Conservation (phyloP, 2,329 filamentous ascomycete genomes). For the Penicillium vulpinum region DNA sequence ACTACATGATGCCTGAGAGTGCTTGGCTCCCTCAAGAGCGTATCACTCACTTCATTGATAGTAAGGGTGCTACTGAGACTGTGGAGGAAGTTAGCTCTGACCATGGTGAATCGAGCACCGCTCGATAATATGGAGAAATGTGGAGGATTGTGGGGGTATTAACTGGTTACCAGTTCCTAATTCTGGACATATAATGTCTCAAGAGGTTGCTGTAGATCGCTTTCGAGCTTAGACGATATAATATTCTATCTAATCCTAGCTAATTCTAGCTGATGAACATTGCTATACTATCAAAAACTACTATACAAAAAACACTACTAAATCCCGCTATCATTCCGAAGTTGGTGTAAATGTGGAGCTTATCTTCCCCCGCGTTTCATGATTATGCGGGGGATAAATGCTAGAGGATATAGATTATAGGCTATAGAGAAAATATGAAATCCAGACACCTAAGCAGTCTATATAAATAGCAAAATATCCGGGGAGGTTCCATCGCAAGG, state of each 20-base stretch:
- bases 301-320: not conserved
- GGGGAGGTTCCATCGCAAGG: not conserved
- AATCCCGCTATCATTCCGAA: not conserved
- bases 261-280: not conserved
- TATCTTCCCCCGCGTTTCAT: conserved; percentile 3
- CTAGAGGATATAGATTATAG: not conserved
- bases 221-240: not conserved
- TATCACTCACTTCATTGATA: conserved; percentile 47
- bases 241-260: not conserved
- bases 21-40: conserved; percentile 49
- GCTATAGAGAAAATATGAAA: not conserved
- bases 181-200: not conserved
- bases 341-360: not conserved
- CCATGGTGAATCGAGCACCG: conserved; percentile 4
- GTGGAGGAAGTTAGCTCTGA: conserved; percentile 28
- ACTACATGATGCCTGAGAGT: conserved; percentile 51
- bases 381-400: not conserved
- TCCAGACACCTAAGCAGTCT: not conserved
- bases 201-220: not conserved
- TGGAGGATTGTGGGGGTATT: not conserved
- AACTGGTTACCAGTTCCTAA: not conserved
- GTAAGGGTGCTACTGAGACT: conserved; percentile 33
- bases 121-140: conserved; percentile 15
- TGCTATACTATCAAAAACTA: not conserved
- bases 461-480: not conserved